phyloP scores from a whole-genome alignment of 805 yeast genomes.

The Cyberlindnera veronae region DNA sequence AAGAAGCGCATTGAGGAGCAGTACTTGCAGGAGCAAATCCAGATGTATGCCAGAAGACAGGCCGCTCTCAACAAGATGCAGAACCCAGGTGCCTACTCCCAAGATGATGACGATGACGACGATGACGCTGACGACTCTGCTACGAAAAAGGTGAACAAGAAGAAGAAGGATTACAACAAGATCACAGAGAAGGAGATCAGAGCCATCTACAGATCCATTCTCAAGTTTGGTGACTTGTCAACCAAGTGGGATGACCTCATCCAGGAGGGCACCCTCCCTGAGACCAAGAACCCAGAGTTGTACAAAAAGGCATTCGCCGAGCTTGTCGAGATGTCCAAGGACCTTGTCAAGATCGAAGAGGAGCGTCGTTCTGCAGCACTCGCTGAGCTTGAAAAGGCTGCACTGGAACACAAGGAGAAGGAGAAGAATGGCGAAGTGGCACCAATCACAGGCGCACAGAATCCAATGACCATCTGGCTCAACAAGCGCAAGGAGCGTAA shows the following conservation, averaged over 20 bases:
- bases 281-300: constrained; percentile 76
- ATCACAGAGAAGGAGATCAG: constrained; percentile 86
- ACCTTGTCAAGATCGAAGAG: constrained; percentile 62
- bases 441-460: constrained; percentile 30
- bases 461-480: constrained; percentile 50
- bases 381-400: constrained; percentile 58
- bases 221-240: constrained; percentile 76
- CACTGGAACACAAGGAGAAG: constrained; percentile 49
- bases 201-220: constrained; percentile 75
- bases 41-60: constrained; percentile 78
- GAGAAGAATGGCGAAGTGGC: constrained; percentile 34
- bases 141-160: constrained; percentile 29
- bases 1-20: constrained; percentile 82
- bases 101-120: constrained; percentile 38
- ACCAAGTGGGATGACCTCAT: constrained; percentile 80
- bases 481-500: constrained; percentile 79
- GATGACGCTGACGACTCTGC: constrained; percentile 29
- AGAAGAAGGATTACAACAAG: constrained; percentile 41
- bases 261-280: constrained; percentile 84
- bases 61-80: constrained; percentile 64
- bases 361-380: constrained; percentile 52
- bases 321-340: constrained; percentile 57
- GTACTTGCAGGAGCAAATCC: constrained; percentile 83
- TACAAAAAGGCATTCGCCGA: constrained; percentile 77
- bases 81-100: constrained; percentile 40